Evolutionary conservation across 306 rosid genomes (phyloP).

Genomic region (Heteromeles arbutifolia): DNA sequence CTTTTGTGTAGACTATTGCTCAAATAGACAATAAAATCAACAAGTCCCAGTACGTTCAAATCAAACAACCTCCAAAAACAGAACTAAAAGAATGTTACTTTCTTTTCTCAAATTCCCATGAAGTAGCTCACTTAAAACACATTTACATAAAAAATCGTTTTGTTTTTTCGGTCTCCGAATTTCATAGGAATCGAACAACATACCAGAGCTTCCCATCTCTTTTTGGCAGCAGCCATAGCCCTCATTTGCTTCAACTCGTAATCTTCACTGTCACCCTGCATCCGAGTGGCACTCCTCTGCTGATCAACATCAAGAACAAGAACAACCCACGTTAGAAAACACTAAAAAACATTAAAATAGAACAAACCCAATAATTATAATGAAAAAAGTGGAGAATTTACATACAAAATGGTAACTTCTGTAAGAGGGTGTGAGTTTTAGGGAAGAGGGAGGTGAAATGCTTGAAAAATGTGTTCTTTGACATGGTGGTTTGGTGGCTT

Average conservation of each 20-base stretch:
- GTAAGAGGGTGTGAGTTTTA: constrained; percentile 25
- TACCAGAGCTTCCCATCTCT: constrained; percentile 98
- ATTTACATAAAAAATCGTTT: neutral
- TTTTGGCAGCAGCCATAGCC: constrained; percentile 91
- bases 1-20: neutral
- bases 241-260: constrained; percentile 82
- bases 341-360: neutral
- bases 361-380: neutral
- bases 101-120: neutral
- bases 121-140: neutral
- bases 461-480: constrained; percentile 16
- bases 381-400: neutral
- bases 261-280: constrained; percentile 55
- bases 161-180: neutral
- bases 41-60: constrained; percentile 5
- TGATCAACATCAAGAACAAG: constrained; percentile 4
- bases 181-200: constrained; percentile 9
- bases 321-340: constrained; percentile 3
- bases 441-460: constrained; percentile 26
- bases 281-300: constrained; percentile 37
- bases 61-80: neutral
- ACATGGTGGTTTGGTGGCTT: constrained; percentile 6
- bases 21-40: neutral
- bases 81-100: neutral
- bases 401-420: constrained; percentile 30